Percentiles rank a stretch among this genome's conserved stretches.
Conservation (phyloP, 2,329 filamentous ascomycete genomes). For the Raffaelea ambrosiae region DNA sequence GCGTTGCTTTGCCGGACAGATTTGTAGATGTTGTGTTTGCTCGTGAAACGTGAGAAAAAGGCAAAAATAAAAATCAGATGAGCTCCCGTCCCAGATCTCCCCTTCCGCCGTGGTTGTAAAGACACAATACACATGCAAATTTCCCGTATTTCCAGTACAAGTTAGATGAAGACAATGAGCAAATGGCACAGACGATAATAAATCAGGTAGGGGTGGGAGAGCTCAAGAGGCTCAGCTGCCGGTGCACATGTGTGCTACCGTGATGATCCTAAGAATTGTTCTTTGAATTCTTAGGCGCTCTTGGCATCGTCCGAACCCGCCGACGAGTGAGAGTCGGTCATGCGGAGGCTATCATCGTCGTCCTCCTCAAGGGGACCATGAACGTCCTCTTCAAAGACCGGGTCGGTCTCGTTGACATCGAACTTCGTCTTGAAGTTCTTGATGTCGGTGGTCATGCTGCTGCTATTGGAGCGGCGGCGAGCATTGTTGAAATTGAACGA, state of each 20-base stretch:
- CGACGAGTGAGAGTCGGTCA: conserved; percentile 52
- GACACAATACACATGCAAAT: not conserved
- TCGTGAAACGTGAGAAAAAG: no score
- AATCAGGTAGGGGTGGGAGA: not conserved
- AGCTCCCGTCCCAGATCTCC: no score
- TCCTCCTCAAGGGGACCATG: conserved; percentile 58
- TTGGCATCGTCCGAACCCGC: conserved; percentile 35
- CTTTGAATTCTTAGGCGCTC: conserved; percentile 4
- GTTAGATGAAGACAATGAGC: not conserved
- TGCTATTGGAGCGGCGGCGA: conserved; percentile 89
- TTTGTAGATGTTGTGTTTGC: no score
- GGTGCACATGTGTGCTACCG: no score
- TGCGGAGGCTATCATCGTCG: conserved; percentile 44
- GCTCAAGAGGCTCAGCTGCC: no score
- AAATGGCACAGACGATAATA: not conserved
- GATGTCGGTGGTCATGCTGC: conserved; percentile 59
- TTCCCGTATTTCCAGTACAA: not conserved
- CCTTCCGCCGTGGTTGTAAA: no score
- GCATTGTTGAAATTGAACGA: conserved; percentile 76
- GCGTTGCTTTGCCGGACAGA: not conserved
- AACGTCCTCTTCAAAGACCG: conserved; percentile 81
- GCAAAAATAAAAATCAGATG: no score
- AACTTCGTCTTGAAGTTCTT: conserved; percentile 94
- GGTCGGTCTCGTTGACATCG: conserved; percentile 80
- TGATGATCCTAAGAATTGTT: no score